These are phyloP conservation scores for Didymella sp. DNA, from an alignment of 2,329 filamentous ascomycete genomes.

Conservation along the genomic window DNA sequence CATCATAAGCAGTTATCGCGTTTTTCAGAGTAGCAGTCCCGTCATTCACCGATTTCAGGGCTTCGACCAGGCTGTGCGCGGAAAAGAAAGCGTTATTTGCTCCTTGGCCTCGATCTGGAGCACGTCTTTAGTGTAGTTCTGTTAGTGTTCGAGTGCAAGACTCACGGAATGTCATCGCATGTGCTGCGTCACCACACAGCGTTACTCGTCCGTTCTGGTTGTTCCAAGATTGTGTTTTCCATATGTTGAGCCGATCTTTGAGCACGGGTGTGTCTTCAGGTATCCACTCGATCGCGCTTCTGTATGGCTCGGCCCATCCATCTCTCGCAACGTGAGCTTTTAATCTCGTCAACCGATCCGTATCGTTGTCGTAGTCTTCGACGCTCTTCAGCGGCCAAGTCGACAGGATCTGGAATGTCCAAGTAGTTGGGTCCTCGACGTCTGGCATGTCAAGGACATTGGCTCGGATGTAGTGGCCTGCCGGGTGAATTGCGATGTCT, in stretches of 20 bases:
- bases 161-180: conserved; percentile 51
- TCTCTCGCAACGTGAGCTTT: conserved; percentile 39
- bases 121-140: background rate
- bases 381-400: conserved; percentile 39
- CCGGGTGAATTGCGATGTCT: conserved; percentile 43
- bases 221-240: conserved; percentile 47
- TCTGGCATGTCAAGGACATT: conserved; percentile 46
- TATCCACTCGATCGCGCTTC: conserved; percentile 45
- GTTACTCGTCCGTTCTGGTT: conserved; percentile 44
- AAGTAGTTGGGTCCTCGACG: conserved; percentile 41
- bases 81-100: conserved; percentile 49
- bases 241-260: conserved; percentile 46
- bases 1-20: conserved; percentile 38
- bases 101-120: conserved; percentile 48
- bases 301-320: conserved; percentile 45
- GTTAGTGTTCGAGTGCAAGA: background rate
- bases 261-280: conserved; percentile 38
- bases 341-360: conserved; percentile 30
- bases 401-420: conserved; percentile 46
- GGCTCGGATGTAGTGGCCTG: conserved; percentile 39
- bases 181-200: conserved; percentile 50
- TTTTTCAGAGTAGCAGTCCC: conserved; percentile 16
- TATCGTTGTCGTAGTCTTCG: conserved; percentile 40
- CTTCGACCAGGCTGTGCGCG: conserved; percentile 38
- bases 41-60: conserved; percentile 28